A percentile compares a stretch with the other conserved stretches of the same genome.
Conservation (phyloP, 2,329 filamentous ascomycete genomes). For the Colletotrichum sp. region DNA sequence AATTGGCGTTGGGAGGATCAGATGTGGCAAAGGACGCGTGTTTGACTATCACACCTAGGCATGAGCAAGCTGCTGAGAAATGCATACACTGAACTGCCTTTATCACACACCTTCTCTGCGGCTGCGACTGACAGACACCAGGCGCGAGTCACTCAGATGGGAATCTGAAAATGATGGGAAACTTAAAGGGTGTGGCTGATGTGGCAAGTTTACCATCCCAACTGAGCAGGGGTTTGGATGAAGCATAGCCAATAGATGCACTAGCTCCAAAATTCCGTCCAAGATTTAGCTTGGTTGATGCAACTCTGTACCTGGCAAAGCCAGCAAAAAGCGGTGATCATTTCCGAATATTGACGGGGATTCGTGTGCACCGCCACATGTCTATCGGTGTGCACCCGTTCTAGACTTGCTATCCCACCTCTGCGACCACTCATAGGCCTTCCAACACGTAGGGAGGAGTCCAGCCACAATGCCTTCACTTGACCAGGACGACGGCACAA, state of each 20-base stretch:
- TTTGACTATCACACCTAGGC: not conserved
- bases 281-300: not conserved
- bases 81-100: not conserved
- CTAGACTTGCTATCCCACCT: not conserved
- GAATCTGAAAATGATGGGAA: not conserved
- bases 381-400: not conserved
- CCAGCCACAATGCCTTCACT: slow-evolving; percentile 7
- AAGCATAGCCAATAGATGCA: not conserved
- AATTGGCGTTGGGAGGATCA: not conserved
- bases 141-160: not conserved
- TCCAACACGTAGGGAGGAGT: not conserved
- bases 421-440: not conserved
- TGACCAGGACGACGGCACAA: not conserved
- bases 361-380: slow-evolving; percentile 19
- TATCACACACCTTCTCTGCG: not conserved
- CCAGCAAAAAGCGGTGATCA: slow-evolving; percentile 15
- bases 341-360: slow-evolving; percentile 11
- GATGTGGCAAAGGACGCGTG: slow-evolving; percentile 10
- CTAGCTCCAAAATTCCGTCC: not conserved
- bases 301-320: slow-evolving; percentile 12
- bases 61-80: not conserved
- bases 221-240: not conserved
- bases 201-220: slow-evolving; percentile 10
- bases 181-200: slow-evolving; percentile 9
- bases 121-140: not conserved